Evolutionary conservation across 108 stramenopile genomes (phyloP).

Genomic region (Cyclotella atomus): DNA sequence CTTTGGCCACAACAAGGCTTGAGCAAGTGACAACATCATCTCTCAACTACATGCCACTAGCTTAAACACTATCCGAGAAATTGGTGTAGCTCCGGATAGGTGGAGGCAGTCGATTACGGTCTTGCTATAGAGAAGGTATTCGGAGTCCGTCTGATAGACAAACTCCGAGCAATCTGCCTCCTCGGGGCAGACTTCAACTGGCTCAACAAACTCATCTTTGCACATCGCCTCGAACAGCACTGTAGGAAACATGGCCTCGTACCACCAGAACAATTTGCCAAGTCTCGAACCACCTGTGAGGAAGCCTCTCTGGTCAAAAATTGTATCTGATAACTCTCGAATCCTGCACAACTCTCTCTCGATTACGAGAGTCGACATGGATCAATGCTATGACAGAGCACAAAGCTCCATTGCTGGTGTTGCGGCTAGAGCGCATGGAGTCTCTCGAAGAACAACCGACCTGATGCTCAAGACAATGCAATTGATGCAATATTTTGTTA

Average conservation of each 20-base stretch:
- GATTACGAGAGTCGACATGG: not conserved
- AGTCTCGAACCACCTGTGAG: not conserved
- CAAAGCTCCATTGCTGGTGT: not conserved
- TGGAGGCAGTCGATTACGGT: not conserved
- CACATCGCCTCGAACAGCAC: not conserved
- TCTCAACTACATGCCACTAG: not conserved
- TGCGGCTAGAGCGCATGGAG: not conserved
- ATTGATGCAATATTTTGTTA: not conserved
- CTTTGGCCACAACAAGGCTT: not conserved
- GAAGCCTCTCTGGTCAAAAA: not conserved
- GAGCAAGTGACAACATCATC: not conserved
- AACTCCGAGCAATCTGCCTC: not conserved
- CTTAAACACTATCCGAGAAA: not conserved
- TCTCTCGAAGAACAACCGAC: not conserved
- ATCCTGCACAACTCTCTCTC: not conserved
- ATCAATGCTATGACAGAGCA: not conserved
- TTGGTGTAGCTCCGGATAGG: not conserved
- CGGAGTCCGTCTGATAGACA: not conserved
- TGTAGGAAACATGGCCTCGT: not conserved
- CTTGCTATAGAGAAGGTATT: not conserved
- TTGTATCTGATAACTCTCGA: not conserved
- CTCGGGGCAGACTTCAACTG: constrained; percentile 3
- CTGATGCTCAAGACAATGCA: not conserved
- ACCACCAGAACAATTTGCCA: not conserved
- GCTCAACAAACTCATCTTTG: not conserved